Base-by-base conservation (phyloP, 768 basidiomycete genomes). In the Tricholoma flavovirens region DNA sequence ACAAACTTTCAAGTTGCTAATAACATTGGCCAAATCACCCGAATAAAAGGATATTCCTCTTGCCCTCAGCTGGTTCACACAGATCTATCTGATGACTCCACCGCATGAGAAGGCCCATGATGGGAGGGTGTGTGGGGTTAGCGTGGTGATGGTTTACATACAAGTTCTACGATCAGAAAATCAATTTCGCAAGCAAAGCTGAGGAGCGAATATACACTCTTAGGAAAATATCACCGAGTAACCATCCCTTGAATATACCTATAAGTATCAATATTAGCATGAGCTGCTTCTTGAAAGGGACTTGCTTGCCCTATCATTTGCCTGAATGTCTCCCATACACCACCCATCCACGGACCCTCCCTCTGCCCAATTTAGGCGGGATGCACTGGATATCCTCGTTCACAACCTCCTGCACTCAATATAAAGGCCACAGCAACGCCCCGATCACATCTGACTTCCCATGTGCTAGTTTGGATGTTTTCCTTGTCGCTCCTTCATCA, bases 251-350 rank as follows among this genome's bases (percentile, higher is more conserved):
- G 80, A 78, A 59, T 74, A 64, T 38, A 69, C 66, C 62, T 67
- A 42, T 24, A 52, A 17, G 15, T 42, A 53, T 45, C 11, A 58
- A 36, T 29, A 50, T 51, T 24, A 51, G 5, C 14, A 40, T 15
- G 29, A 32, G 22, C 12, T 40, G 11, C 7, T 51, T 48, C 24
- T 38, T 29, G 52, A 46, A 42, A 63, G 35, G 33, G 42, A 53
- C 73, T 52, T 58, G 80, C 82, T 30, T 58, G 80, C 82, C 30
- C 63, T 65, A 63, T 83, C 77, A 55, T 80, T 83, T 17, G 73
- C 72, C 59, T 83, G 83, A 22, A 85, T 63, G 35, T 83, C 82
- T 11, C 81, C 82, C 57, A 77, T 69, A 66, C 84, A 84, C 81
- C 81, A 83, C 4, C 70, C 76, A 29, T 70, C 72, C 26, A 61